Evolutionary conservation across 768 basidiomycete genomes (phyloP).

Genomic region (Austroboletus eburneus): DNA sequence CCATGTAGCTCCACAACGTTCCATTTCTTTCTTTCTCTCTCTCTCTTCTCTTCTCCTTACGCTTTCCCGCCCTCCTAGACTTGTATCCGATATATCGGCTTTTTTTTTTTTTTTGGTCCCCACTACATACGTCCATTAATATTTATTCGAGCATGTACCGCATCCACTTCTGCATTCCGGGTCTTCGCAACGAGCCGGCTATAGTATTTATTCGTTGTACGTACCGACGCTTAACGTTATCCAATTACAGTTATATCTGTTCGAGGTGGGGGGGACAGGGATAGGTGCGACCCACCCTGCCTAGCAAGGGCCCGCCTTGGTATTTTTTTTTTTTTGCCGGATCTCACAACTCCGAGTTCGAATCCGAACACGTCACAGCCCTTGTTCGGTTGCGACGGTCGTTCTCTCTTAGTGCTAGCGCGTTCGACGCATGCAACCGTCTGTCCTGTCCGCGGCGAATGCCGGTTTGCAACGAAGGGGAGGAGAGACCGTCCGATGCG

Average conservation of each 20-base stretch:
- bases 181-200: conserved; percentile 2
- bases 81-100: conserved; percentile 16
- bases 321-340: too few species aligned
- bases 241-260: background rate
- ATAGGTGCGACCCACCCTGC: too few species aligned
- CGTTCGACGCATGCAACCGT: too few species aligned
- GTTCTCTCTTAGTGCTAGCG: too few species aligned
- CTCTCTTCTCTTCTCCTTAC: too few species aligned
- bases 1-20: conserved; percentile 10
- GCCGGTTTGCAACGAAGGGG: too few species aligned
- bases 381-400: too few species aligned
- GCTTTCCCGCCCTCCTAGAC: background rate
- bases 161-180: conserved; percentile 14
- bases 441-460: too few species aligned
- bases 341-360: too few species aligned
- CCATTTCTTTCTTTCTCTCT: background rate
- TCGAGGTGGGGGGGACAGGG: background rate
- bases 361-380: too few species aligned
- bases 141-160: conserved; percentile 18
- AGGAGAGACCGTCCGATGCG: too few species aligned
- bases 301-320: too few species aligned
- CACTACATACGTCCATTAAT: background rate
- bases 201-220: conserved; percentile 17
- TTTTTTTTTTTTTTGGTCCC: background rate
- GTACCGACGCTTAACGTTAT: conserved; percentile 12